Percentiles rank a stretch among this genome's conserved stretches.
Conservation (phyloP, 2,329 filamentous ascomycete genomes). For the Penicillium sp. region DNA sequence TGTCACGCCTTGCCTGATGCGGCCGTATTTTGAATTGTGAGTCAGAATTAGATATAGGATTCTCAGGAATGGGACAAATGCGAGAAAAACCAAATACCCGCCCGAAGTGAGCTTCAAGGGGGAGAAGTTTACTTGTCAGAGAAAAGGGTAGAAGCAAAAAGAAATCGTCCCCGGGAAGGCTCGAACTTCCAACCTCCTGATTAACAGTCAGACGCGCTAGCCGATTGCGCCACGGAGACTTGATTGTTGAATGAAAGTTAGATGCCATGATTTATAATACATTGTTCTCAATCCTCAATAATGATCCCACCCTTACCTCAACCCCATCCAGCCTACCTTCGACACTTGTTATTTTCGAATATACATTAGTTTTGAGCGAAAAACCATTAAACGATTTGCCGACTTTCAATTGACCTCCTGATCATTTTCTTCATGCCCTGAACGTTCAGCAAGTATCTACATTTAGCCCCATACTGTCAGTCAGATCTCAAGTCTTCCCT, state of each 20-base stretch:
- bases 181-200: constrained; percentile 47
- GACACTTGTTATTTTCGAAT: no score
- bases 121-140: not conserved
- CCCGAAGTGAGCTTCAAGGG: not conserved
- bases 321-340: not conserved
- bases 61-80: not conserved
- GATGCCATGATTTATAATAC: not conserved
- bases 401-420: no score
- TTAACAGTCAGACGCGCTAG: constrained; percentile 37
- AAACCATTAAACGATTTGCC: no score
- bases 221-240: constrained; percentile 35
- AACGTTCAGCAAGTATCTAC: no score
- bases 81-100: not conserved
- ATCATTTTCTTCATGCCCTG: no score
- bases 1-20: not conserved
- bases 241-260: constrained; percentile 1
- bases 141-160: constrained; percentile 19
- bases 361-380: no score
- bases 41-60: not conserved
- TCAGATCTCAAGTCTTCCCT: no score
- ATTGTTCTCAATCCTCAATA: not conserved
- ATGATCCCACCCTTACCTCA: not conserved
- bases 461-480: no score
- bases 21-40: constrained; percentile 6
- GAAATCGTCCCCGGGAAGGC: constrained; percentile 45